A percentile compares a stretch with the other conserved stretches of the same genome.
These are phyloP conservation scores for Sanghuangporus sanghuang DNA, from an alignment of 1,284 basidiomycete genomes.

Conservation along the genomic window DNA sequence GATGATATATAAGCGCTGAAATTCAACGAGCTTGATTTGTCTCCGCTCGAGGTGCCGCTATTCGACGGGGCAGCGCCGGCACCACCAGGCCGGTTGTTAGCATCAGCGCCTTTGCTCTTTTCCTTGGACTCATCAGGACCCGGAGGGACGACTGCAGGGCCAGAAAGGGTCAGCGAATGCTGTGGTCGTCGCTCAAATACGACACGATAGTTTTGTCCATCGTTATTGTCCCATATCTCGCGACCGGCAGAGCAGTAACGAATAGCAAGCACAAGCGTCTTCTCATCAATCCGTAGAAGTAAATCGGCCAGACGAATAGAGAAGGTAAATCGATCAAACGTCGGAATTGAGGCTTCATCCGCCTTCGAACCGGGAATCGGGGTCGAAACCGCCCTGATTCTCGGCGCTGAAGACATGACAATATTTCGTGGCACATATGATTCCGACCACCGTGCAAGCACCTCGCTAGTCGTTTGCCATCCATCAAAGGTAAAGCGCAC, in stretches of 20 bases:
- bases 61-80: not conserved
- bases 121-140: not conserved
- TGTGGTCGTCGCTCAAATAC: conserved; percentile 34
- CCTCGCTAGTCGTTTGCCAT: conserved; percentile 96
- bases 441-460: conserved; percentile 74
- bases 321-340: conserved; percentile 48
- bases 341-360: conserved; percentile 13
- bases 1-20: not conserved
- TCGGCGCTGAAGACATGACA: not conserved
- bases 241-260: conserved; percentile 69
- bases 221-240: conserved; percentile 92
- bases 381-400: conserved; percentile 1
- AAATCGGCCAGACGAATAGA: conserved; percentile 62
- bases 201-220: conserved; percentile 74
- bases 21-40: not conserved
- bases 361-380: conserved; percentile 57
- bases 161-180: not conserved
- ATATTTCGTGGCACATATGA: conserved; percentile 30
- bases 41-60: not conserved
- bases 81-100: not conserved
- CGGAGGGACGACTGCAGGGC: conserved; percentile 9
- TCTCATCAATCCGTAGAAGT: conserved; percentile 72
- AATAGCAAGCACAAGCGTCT: conserved; percentile 80
- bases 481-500: conserved; percentile 90
- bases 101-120: not conserved